Evolutionary conservation across 306 rosid species (phyloP), one percentile per base, ranked within the genome.

Genomic region (Gastrolobium villosum): DNA sequence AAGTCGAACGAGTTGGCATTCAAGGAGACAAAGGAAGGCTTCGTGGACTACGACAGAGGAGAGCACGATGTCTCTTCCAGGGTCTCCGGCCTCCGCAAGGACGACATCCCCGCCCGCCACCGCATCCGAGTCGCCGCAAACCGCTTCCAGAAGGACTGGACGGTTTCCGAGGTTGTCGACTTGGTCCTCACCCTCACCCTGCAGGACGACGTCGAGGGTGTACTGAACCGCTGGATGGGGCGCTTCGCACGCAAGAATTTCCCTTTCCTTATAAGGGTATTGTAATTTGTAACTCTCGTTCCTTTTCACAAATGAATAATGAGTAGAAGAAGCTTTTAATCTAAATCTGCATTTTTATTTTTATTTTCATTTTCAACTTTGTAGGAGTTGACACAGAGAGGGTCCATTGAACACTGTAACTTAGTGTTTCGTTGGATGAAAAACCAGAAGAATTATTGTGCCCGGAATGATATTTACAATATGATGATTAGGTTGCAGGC

Each of bases 181-280:
- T 72, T 55, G 50, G 82, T 94, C 57, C 85, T 87, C 55, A 70
- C 77, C 44, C 89, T 88, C 62, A 49, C 81, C 44, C 86, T 80
- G 45, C 65, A 60, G 7, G 90, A 87, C 26, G 97, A 90, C 77
- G 7, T 94, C 64, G 91, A 94, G 9, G 94, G 93, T 36, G 31
- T 92, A 20, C 88, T 94, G 67, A 94, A 94, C 65, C 88, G 86
- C 46, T 94, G 97, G 97, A 76, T 89, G 5, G 99, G 99, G 2
- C 95, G 97, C 62, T 94, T 90, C 72, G 92, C 95, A 13, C 84
- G 97, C 77, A 94, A 89, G 86, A 94, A 94, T 81, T 94, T 89
- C 75, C 97, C 95, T 7, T 45, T 70, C 71, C 97, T 94, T n/a
- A 90, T 94, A 3, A 88, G 74, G 85, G 99, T 94, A 73, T 55